Percentiles rank a stretch among this genome's conserved stretches.
Conservation (phyloP, 2,329 filamentous ascomycete species). For the Pseudocercospora eumusae region DNA sequence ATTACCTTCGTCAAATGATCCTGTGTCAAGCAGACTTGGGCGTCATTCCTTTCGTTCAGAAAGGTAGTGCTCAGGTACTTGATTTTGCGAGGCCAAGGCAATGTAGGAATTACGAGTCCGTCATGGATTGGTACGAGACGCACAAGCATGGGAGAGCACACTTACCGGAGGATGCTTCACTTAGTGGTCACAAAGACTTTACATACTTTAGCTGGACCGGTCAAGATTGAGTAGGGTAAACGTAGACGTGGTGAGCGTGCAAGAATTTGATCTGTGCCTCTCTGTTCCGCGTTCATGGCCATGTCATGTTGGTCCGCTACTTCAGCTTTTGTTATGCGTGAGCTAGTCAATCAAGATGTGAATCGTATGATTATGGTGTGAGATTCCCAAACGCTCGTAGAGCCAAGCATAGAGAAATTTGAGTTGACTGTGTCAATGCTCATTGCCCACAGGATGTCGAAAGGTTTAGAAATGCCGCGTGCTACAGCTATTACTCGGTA, state of each 20-base stretch:
- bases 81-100: background rate
- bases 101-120: background rate
- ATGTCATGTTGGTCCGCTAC: background rate
- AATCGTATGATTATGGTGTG: background rate
- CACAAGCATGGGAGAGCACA: background rate
- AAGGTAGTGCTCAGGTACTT: background rate
- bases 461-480: background rate
- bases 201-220: background rate
- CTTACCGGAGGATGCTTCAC: background rate
- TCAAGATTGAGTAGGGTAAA: background rate
- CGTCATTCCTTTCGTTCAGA: background rate
- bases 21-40: background rate
- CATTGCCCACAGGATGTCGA: background rate
- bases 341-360: background rate
- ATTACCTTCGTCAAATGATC: conserved; percentile 2
- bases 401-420: background rate
- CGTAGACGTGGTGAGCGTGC: background rate
- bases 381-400: background rate
- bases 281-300: background rate
- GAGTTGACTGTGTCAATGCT: background rate
- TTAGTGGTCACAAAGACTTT: background rate
- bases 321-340: background rate
- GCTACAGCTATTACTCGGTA: background rate
- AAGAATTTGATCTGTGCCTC: background rate
- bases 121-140: background rate